These are phyloP conservation scores for Planoprotostelium fungivorum DNA, from an alignment of 78 protist genomes.

Conservation along the genomic window DNA sequence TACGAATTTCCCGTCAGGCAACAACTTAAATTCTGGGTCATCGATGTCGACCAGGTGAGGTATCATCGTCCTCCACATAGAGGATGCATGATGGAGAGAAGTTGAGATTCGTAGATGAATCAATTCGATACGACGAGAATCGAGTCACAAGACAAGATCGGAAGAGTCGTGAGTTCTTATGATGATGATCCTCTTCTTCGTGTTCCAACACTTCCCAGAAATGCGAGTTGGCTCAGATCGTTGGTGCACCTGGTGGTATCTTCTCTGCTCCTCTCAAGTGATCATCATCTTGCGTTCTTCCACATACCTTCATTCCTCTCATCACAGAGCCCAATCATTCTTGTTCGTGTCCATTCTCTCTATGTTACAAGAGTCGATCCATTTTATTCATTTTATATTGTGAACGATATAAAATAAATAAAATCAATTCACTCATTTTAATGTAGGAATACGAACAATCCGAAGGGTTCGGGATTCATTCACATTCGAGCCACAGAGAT, in stretches of 20 bases:
- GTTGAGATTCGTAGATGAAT: neutral
- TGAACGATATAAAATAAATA: no score
- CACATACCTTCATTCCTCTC: no score
- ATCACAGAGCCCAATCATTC: no score
- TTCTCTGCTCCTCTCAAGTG: neutral
- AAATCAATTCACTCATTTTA: no score
- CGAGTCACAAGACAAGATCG: neutral
- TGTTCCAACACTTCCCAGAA: neutral
- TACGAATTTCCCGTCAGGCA: neutral
- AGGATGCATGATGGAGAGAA: no score
- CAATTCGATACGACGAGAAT: neutral
- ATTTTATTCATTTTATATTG: no score
- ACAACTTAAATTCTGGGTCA: neutral
- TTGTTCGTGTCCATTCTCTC: no score
- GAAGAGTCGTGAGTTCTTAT: neutral
- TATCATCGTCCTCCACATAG: neutral
- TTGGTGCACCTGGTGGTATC: neutral
- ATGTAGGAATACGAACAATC: neutral
- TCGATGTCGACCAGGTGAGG: neutral
- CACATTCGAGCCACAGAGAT: neutral
- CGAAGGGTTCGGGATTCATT: neutral
- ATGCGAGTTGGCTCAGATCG: neutral
- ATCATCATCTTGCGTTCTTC: neutral
- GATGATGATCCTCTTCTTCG: neutral
- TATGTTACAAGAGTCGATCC: no score